These are phyloP conservation scores for Linaria vulgaris DNA, from an alignment of 257 asterid species.

Conservation along the genomic window DNA sequence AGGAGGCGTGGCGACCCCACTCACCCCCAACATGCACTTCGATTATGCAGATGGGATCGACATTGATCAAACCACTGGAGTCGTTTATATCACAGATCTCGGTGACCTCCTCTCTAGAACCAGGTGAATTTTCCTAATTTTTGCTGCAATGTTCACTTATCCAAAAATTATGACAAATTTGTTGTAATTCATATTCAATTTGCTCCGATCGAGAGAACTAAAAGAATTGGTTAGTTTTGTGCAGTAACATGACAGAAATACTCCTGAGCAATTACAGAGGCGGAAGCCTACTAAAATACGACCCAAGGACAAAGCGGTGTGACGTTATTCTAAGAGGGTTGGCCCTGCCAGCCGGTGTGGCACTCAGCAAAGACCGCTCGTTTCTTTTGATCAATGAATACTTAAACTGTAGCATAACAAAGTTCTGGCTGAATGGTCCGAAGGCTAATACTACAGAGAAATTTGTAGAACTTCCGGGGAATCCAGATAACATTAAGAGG, in stretches of 20 bases:
- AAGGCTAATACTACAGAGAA: slow-evolving; percentile 36
- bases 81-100: slow-evolving; percentile 44
- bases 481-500: slow-evolving; percentile 40
- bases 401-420: slow-evolving; percentile 31
- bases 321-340: slow-evolving; percentile 37
- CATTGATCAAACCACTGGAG: slow-evolving; percentile 41
- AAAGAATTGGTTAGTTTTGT: neutral
- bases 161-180: too few species aligned
- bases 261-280: slow-evolving; percentile 24
- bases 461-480: slow-evolving; percentile 21
- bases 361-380: slow-evolving; percentile 36
- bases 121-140: slow-evolving; percentile 19
- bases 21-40: slow-evolving; percentile 20
- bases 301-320: slow-evolving; percentile 26
- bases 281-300: slow-evolving; percentile 50
- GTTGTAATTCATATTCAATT: too few species aligned
- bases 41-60: slow-evolving; percentile 44
- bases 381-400: slow-evolving; percentile 40
- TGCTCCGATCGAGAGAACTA: neutral
- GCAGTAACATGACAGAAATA: slow-evolving; percentile 38
- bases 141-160: too few species aligned
- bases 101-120: slow-evolving; percentile 36
- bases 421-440: slow-evolving; percentile 46
- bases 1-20: slow-evolving; percentile 45
- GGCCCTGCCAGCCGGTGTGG: slow-evolving; percentile 43